A percentile compares a stretch with the other conserved stretches of the same genome.
Evolutionary conservation across 768 basidiomycete species (phyloP).

Genomic region (Mycena polygramma): DNA sequence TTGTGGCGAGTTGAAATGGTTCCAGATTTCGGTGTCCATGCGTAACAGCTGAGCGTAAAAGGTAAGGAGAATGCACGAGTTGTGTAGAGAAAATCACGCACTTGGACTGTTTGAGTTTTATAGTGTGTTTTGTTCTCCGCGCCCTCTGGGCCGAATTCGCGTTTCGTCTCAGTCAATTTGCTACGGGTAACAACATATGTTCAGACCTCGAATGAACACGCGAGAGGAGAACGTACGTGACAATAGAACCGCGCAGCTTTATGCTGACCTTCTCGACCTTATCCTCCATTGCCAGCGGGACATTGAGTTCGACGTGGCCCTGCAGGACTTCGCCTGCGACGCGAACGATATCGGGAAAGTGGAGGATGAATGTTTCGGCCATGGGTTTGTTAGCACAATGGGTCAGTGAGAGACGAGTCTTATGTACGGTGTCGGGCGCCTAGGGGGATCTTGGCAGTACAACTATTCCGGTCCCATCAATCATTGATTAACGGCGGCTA

Average conservation of each 20-base stretch:
- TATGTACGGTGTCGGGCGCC: too few relatives aligned
- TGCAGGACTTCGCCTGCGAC: constrained; percentile 36
- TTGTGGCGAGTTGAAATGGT: constrained; percentile 25
- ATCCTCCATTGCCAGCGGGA: constrained; percentile 21
- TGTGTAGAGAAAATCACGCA: neutral
- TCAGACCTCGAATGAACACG: neutral
- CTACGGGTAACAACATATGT: neutral
- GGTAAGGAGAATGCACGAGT: neutral
- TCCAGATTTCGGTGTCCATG: constrained; percentile 31
- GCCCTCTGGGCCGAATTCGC: constrained; percentile 6
- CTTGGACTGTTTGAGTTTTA: constrained; percentile 24
- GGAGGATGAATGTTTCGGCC: constrained; percentile 30
- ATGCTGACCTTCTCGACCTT: constrained; percentile 35
- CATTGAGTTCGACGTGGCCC: constrained; percentile 33
- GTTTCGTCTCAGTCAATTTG: constrained; percentile 25
- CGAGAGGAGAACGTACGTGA: constrained; percentile 28
- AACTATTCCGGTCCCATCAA: too few relatives aligned
- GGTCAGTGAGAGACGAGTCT: too few relatives aligned
- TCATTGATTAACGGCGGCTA: too few relatives aligned
- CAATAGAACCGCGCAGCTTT: constrained; percentile 35
- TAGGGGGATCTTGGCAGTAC: neutral
- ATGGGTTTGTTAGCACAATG: constrained; percentile 14
- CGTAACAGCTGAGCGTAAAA: constrained; percentile 17
- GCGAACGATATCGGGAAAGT: constrained; percentile 32
- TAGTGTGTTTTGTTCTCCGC: constrained; percentile 26